Evolutionary conservation across 2,329 filamentous ascomycete species (phyloP), one percentile per base, ranked within the genome.

Genomic region (Cladorrhinum sp.): DNA sequence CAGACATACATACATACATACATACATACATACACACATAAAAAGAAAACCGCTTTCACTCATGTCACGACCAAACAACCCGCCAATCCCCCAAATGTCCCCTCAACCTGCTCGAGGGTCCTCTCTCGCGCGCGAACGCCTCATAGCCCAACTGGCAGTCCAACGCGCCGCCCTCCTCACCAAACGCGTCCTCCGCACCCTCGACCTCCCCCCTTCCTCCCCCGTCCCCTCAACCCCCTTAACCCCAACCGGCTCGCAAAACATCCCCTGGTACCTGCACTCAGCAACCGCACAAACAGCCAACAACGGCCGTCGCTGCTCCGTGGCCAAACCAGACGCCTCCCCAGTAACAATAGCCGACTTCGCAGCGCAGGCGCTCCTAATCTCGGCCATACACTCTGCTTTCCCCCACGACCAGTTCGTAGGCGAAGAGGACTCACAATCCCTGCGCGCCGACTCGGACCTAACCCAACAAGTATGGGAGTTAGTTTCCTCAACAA

Each of bases 91-190:
- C 54, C 18, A 33, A 12, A 18, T 14, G 16, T 14, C 50, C n/a
- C 18, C 50, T 18, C 24, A 9, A 18, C 50, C 24, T 30, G 9
- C 10, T 26, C 42, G n/a, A 42, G 36, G 36, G 3, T 46, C 42
- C 42, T 21, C 42, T 4, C 54, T 57, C 20, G 7, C 36, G 7
- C 36, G 20, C 36, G 54, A 57, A 33, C 54, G 39, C 39, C 54
- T 49, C 14, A 83, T 94, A 59, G 92, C 92, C 62, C 86, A 92
- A 71, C 85, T 96, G 33, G 91, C 92, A 63, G 92, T 96, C 57
- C 91, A 94, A 77, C 86, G 92, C 67, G 92, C 79, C 58, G 67
- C 77, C 42, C 71, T 79, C 64, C 76, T 81, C 57, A 81, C 79
- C 61, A 78, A 77, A 70, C 74, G 75, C 48, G 79, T 81, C 68